These are phyloP conservation scores for Crithidia expoeki DNA, from an alignment of 208 protist genomes.

Conservation along the genomic window DNA sequence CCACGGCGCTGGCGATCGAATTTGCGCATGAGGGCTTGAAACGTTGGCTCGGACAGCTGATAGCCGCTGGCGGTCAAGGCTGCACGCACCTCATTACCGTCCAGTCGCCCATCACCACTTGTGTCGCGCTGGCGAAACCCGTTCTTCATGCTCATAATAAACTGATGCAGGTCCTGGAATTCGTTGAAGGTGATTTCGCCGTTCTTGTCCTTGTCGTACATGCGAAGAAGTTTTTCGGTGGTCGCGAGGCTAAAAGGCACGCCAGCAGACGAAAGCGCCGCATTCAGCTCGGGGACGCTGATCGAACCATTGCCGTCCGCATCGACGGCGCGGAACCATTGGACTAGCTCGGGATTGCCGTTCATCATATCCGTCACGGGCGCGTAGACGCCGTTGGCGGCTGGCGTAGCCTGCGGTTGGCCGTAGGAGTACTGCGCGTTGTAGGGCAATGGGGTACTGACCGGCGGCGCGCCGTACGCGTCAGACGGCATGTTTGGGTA, in stretches of 20 bases:
- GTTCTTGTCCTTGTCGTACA: slow-evolving; percentile 80
- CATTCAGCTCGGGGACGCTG: slow-evolving; percentile 75
- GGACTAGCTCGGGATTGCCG: slow-evolving; percentile 47
- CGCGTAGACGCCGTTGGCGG: slow-evolving; percentile 32
- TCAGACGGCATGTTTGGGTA: slow-evolving; percentile 7
- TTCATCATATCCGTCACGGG: slow-evolving; percentile 24
- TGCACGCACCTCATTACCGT: slow-evolving; percentile 69
- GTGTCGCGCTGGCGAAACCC: slow-evolving; percentile 72
- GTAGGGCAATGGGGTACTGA: slow-evolving; percentile 27
- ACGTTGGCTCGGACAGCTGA: slow-evolving; percentile 66
- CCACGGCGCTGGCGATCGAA: slow-evolving; percentile 81
- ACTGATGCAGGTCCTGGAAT: slow-evolving; percentile 78
- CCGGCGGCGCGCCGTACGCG: slow-evolving; percentile 18
- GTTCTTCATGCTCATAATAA: slow-evolving; percentile 74
- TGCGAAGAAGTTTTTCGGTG: slow-evolving; percentile 76
- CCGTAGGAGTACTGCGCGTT: slow-evolving; percentile 30
- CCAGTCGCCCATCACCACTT: slow-evolving; percentile 59
- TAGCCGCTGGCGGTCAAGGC: slow-evolving; percentile 62
- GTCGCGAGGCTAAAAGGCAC: slow-evolving; percentile 71
- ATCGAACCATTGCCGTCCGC: slow-evolving; percentile 70
- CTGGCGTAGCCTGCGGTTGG: slow-evolving; percentile 16
- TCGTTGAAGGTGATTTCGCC: slow-evolving; percentile 74
- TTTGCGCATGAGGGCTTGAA: slow-evolving; percentile 85
- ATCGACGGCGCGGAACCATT: slow-evolving; percentile 87
- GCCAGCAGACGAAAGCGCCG: slow-evolving; percentile 63